Evolutionary conservation across 495 filamentous ascomycete genomes (phyloP), one percentile per base, ranked within the genome.

Genomic region (Tuber microsphaerosporum): DNA sequence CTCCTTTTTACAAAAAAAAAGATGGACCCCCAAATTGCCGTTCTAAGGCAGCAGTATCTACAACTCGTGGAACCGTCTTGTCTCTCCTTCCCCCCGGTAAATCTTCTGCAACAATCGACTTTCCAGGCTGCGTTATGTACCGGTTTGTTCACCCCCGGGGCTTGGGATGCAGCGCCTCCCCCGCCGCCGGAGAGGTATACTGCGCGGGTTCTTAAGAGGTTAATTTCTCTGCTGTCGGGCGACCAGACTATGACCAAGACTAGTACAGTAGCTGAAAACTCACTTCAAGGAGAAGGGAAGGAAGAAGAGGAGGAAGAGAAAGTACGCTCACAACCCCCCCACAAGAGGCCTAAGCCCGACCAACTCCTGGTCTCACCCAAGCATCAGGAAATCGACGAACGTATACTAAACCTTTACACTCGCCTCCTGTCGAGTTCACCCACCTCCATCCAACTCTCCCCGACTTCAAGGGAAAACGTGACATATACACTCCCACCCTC

Each of bases 141-240:
- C 22, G 22, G 72, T 7, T 61, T 79, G 26, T 82, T 82, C 43
- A 39, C 75, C 19, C 71, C 80, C 9, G 48, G 48, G 22, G 20
- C 22, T 51, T 3, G 48, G 48, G 48, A 51, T 51, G 48, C 9
- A 12, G 22, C 22, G 48, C 39, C 46, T 8, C 45, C 71, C 16
- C 75, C 79, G 5, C 79, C 80, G 26, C 80, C 80, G 14, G 71
- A 78, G 41, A 68, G 79, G 31, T 81, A 81, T 26, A 81, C 79
- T 20, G 45, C 69, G 2, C 75, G 79, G 1, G 79, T 81, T 14
- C 70, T 81, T 14, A 81, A 82, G 71, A 65, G 39, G 17, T 46
- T 77, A 31, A 77, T 81, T 70, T n/a, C 80, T 34, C 45, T 76
- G 16, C 68, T 74, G 2, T 71, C 69, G 45, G 48, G 44, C 0